These are phyloP conservation scores for Mrakia blollopis DNA, from an alignment of 768 basidiomycete species.

Conservation along the genomic window DNA sequence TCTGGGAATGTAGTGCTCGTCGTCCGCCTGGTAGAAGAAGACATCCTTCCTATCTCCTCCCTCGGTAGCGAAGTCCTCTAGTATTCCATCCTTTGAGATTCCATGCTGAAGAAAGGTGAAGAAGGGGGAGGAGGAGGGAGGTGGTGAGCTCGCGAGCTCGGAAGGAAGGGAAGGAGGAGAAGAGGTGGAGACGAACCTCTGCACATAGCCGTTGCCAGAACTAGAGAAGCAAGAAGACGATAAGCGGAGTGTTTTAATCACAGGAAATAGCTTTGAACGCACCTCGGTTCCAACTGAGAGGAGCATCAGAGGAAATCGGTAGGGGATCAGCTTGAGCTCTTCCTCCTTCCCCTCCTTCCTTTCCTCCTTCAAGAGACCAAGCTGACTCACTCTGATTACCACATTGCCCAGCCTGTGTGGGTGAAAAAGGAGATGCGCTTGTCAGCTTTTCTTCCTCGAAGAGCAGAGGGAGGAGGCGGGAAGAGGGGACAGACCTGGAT, in stretches of 20 bases:
- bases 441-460: not conserved
- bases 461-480: not conserved
- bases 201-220: slow-evolving; percentile 98
- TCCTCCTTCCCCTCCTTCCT: not conserved
- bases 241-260: not conserved
- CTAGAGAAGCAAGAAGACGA: slow-evolving; percentile 41
- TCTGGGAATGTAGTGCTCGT: slow-evolving; percentile 96
- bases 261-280: slow-evolving; percentile 6
- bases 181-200: slow-evolving; percentile 48
- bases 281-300: slow-evolving; percentile 73
- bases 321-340: not conserved
- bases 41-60: slow-evolving; percentile 97
- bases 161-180: not conserved
- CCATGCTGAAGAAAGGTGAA: slow-evolving; percentile 56
- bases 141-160: not conserved
- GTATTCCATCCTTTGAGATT: slow-evolving; percentile 87
- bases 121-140: not conserved
- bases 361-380: not conserved
- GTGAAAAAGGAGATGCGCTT: not conserved
- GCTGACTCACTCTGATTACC: slow-evolving; percentile 73
- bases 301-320: not conserved
- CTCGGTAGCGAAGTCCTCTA: slow-evolving; percentile 95
- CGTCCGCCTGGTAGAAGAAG: slow-evolving; percentile 99
- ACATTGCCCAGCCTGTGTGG: slow-evolving; percentile 75
- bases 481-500: slow-evolving; percentile 40